phyloP scores from a whole-genome alignment of 306 rosid species.

The Quercus suber region DNA sequence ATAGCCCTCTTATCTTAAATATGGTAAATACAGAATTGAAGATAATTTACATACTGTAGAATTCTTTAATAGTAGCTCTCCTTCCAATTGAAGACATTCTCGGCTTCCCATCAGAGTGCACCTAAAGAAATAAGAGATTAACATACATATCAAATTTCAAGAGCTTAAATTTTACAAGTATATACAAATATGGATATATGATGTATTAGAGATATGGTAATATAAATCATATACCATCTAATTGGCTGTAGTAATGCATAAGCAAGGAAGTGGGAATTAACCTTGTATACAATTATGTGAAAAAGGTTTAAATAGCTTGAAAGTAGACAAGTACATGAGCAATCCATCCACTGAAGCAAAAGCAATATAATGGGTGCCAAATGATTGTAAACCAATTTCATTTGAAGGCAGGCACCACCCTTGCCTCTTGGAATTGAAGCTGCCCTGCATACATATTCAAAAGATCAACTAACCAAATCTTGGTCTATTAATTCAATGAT shows the following conservation, averaged over 20 bases:
- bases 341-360: conserved; percentile 65
- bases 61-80: conserved; percentile 60
- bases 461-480: conserved; percentile 3
- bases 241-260: background rate
- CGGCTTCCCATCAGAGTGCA: conserved; percentile 41
- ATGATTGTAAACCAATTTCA: conserved; percentile 64
- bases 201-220: background rate
- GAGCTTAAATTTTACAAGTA: background rate
- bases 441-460: conserved; percentile 53
- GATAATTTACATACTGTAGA: conserved; percentile 44
- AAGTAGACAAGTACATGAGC: conserved; percentile 53
- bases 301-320: conserved; percentile 51
- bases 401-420: conserved; percentile 50
- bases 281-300: conserved; percentile 62
- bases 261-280: conserved; percentile 14
- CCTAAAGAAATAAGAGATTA: conserved; percentile 32
- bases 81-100: conserved; percentile 49
- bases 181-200: background rate
- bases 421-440: conserved; percentile 64
- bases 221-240: background rate
- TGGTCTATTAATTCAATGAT: background rate
- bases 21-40: background rate
- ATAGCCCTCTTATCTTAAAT: background rate
- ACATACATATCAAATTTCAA: conserved; percentile 3
- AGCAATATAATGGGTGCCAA: conserved; percentile 56